Conservation (phyloP, 805 yeast species). For the Yamadazyma endophytica region DNA sequence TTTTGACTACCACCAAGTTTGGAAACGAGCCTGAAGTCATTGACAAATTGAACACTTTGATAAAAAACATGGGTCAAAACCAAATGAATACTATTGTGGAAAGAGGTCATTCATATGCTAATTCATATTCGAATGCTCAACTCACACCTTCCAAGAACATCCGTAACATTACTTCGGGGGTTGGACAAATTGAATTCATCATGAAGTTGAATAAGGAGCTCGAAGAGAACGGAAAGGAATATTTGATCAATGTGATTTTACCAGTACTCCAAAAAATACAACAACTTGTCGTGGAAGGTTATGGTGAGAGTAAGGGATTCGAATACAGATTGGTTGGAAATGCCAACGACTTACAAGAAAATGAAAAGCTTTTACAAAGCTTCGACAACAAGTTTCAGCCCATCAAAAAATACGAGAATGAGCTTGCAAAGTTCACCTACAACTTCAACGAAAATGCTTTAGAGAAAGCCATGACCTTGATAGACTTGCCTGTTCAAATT, state of each 20-base stretch:
- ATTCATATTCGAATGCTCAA: constrained; percentile 59
- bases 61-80: constrained; percentile 71
- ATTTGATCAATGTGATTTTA: constrained; percentile 46
- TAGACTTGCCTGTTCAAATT: constrained; percentile 83
- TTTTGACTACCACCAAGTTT: constrained; percentile 69
- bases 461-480: constrained; percentile 34
- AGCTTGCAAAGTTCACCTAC: constrained; percentile 13
- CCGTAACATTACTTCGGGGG: constrained; percentile 65
- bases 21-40: constrained; percentile 37
- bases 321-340: constrained; percentile 60
- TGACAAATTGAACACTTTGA: constrained; percentile 67
- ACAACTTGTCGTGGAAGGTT: constrained; percentile 36
- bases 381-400: constrained; percentile 25
- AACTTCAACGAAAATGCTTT: constrained; percentile 14
- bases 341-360: constrained; percentile 29
- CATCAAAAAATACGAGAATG: constrained; percentile 3
- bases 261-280: constrained; percentile 59
- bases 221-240: constrained; percentile 34
- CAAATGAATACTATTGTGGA: constrained; percentile 79
- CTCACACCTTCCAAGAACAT: constrained; percentile 58
- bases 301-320: constrained; percentile 19
- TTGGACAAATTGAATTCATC: constrained; percentile 71
- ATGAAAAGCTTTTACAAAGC: constrained; percentile 29
- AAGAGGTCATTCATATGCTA: constrained; percentile 83
- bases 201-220: constrained; percentile 52